A percentile compares a stretch with the other conserved stretches of the same genome.
Evolutionary conservation across 768 basidiomycete species (phyloP).

Genomic region (Daedaleopsis sinensis): DNA sequence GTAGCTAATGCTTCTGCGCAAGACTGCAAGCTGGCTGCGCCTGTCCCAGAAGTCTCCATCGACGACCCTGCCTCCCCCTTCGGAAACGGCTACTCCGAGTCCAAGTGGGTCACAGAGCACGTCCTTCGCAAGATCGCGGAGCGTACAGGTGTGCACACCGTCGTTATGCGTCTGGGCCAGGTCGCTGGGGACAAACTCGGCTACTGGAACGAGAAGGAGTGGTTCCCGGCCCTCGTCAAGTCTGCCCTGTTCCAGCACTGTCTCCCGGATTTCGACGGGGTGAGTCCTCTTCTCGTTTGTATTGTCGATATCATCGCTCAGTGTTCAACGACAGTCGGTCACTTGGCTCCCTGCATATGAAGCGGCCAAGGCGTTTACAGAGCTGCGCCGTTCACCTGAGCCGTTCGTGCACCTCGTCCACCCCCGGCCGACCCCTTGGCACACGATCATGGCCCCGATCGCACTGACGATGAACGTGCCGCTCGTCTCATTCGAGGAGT

Average conservation of each 20-base stretch:
- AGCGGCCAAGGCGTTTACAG: constrained; percentile 2
- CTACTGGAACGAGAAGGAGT: constrained; percentile 46
- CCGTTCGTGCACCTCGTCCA: constrained; percentile 25
- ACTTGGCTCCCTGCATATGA: constrained; percentile 21
- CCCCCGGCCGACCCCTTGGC: constrained; percentile 26
- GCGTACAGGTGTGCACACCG: constrained; percentile 30
- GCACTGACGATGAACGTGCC: constrained; percentile 16
- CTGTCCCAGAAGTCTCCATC: constrained; percentile 1
- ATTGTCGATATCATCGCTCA: neutral
- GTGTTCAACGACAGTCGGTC: constrained; percentile 14
- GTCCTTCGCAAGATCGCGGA: constrained; percentile 36
- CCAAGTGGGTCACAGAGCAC: constrained; percentile 43
- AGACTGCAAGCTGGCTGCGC: constrained; percentile 2
- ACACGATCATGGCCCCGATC: constrained; percentile 15
- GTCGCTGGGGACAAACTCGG: constrained; percentile 43
- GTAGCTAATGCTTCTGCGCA: neutral
- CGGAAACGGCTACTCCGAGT: constrained; percentile 39
- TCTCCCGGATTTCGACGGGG: constrained; percentile 36
- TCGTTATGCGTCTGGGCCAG: constrained; percentile 49
- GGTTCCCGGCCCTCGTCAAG: constrained; percentile 45
- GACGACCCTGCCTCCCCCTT: constrained; percentile 6
- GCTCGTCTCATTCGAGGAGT: constrained; percentile 23
- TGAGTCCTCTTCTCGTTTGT: constrained; percentile 19
- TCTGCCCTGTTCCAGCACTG: constrained; percentile 30
- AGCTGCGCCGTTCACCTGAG: constrained; percentile 1